These are phyloP conservation scores for Leptodontidium sp. DNA, from an alignment of 2,329 filamentous ascomycete genomes.

Conservation along the genomic window DNA sequence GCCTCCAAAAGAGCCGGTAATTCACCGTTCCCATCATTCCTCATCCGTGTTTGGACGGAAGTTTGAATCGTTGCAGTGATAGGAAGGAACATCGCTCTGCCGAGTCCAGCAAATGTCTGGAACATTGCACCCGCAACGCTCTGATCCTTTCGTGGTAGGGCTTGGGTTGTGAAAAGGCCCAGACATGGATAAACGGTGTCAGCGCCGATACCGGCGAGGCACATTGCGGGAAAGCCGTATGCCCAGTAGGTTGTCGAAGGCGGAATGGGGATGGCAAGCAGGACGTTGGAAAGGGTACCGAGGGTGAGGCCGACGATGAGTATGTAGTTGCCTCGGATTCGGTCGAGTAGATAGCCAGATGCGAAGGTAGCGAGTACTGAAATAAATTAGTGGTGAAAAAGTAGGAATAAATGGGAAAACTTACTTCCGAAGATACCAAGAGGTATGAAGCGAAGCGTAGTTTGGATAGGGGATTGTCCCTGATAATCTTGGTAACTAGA, in stretches of 20 bases:
- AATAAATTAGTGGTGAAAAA: too few relatives aligned
- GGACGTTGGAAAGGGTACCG: constrained; percentile 54
- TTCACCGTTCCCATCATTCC: constrained; percentile 43
- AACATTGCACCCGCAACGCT: constrained; percentile 73
- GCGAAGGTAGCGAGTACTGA: too few relatives aligned
- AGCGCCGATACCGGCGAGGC: constrained; percentile 69
- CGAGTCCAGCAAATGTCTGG: constrained; percentile 71
- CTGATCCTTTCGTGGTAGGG: constrained; percentile 69
- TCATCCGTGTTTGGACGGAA: constrained; percentile 61
- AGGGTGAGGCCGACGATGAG: too few relatives aligned
- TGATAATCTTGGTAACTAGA: too few relatives aligned
- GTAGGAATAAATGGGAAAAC: too few relatives aligned
- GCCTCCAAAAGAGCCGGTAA: constrained; percentile 33
- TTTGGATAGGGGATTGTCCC: too few relatives aligned
- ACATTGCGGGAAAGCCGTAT: constrained; percentile 71
- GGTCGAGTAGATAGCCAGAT: too few relatives aligned
- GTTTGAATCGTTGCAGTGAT: constrained; percentile 72
- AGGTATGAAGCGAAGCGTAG: too few relatives aligned
- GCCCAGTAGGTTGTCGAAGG: constrained; percentile 70
- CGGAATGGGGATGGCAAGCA: constrained; percentile 71
- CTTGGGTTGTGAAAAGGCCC: constrained; percentile 71
- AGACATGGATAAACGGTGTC: constrained; percentile 73
- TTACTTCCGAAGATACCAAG: too few relatives aligned
- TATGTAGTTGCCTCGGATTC: too few relatives aligned
- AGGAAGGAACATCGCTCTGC: constrained; percentile 70